These are phyloP conservation scores for Ceratocystis diversiconidia DNA, from an alignment of 2,329 filamentous ascomycete species.

Conservation along the genomic window DNA sequence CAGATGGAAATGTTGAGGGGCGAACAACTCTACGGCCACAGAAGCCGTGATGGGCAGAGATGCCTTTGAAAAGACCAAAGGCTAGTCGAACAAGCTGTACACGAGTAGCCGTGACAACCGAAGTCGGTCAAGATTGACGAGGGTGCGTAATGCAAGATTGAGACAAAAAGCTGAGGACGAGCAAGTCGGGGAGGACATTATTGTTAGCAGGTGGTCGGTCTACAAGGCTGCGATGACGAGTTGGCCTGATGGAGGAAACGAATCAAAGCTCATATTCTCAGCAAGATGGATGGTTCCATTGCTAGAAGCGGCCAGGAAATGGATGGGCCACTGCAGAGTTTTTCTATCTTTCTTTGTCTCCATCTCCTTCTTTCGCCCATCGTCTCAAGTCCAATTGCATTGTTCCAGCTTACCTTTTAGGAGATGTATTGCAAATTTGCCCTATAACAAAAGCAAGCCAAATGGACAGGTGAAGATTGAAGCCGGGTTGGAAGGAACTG, in stretches of 20 bases:
- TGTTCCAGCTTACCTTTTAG: background rate
- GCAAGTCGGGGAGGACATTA: background rate
- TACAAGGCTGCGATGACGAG: background rate
- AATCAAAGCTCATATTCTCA: background rate
- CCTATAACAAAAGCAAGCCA: background rate
- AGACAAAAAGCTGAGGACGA: constrained; percentile 3
- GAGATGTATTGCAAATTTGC: background rate
- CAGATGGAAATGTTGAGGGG: constrained; percentile 57
- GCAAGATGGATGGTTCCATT: too few species aligned
- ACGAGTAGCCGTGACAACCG: constrained; percentile 11
- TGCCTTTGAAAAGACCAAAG: constrained; percentile 57
- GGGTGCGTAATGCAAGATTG: background rate
- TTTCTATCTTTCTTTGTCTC: background rate
- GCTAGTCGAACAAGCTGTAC: constrained; percentile 25
- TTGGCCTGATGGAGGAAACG: background rate
- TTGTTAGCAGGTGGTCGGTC: constrained; percentile 4
- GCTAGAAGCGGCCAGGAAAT: background rate
- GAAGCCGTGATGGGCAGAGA: constrained; percentile 44
- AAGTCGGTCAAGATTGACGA: background rate
- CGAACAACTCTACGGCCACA: constrained; percentile 45
- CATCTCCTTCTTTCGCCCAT: background rate
- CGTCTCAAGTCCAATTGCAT: background rate
- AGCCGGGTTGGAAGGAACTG: background rate
- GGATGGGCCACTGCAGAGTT: background rate
- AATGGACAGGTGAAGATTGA: background rate